Evolutionary conservation across 257 asterid genomes (phyloP), one percentile per base, ranked within the genome.

Genomic region (Ilex asprella): DNA sequence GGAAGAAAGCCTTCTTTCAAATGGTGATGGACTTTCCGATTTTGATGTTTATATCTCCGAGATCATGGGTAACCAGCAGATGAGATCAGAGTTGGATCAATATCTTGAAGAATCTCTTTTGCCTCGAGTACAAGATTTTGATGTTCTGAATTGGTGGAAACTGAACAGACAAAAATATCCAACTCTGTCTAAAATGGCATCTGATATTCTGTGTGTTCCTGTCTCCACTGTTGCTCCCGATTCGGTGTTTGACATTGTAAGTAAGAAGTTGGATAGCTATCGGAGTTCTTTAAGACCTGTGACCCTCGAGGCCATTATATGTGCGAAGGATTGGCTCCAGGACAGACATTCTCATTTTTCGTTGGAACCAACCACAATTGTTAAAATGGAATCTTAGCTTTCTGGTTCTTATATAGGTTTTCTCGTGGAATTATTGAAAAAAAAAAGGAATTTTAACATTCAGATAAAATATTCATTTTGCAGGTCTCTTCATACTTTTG

Each of bases 121-220:
- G 67, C 95, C 95, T 51, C 85, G 84, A 6, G 79, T 60, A 12
- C 94, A 89, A 51, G 95, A 79, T 56, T 83, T 93, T 9, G 96
- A 93, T 67, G 96, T 80, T 9, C 43, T 93, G 76, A 89, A 88
- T 14, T 93, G 99, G 99, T 93, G 99, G 99, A 84, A 68, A 60
- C 56, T 50, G 7, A 82, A 82, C 41, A 71, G 77, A 58, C 16
- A 30, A 5, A 80, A 72, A 70, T 91, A 86, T 72, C 95, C 95
- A 1, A 80, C 77, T 31, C 60, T 92, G 31, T 79, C 95, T 1
- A 86, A 70, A 67, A 75, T 92, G 87, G 98, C 98, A 11, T 72
- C 71, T 0, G 98, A 89, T 64, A 72, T 92, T 64, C 64, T 92
- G 64, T 81, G 89, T 11, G 84, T 92, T 60, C 95, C 99, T 0